Evolutionary conservation across 2,329 filamentous ascomycete species (phyloP).

Genomic region (Fusarium heterosporum): DNA sequence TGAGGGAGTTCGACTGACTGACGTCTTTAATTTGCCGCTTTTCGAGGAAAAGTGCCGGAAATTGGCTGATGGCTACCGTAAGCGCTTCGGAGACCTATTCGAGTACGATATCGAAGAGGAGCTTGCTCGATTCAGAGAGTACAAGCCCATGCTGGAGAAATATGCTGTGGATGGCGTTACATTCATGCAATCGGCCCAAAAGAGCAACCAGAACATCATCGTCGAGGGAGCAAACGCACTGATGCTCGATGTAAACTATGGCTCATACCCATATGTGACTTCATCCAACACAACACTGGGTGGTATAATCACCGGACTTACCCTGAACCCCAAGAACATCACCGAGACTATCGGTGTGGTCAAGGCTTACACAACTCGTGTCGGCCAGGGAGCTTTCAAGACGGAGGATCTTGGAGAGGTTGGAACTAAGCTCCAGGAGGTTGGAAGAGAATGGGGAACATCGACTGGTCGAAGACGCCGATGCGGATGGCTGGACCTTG

Average conservation of each 20-base stretch:
- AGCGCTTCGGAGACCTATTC: slow-evolving; percentile 11
- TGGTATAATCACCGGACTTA: slow-evolving; percentile 11
- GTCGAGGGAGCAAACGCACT: slow-evolving; percentile 14
- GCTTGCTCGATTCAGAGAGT: slow-evolving; percentile 13
- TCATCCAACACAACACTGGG: slow-evolving; percentile 9
- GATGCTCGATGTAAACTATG: slow-evolving; percentile 22
- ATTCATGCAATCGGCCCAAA: slow-evolving; percentile 10
- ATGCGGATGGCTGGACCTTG: slow-evolving; percentile 23
- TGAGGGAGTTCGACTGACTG: slow-evolving; percentile 3
- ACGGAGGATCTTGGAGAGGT: slow-evolving; percentile 15
- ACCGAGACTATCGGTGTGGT: slow-evolving; percentile 8
- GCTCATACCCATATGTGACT: slow-evolving; percentile 8
- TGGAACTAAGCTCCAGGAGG: slow-evolving; percentile 17
- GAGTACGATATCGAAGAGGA: slow-evolving; percentile 10
- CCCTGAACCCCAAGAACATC: slow-evolving; percentile 11
- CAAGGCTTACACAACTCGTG: slow-evolving; percentile 12
- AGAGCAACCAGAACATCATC: slow-evolving; percentile 9
- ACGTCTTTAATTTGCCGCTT: slow-evolving; percentile 4
- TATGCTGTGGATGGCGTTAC: slow-evolving; percentile 1
- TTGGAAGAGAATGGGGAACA: slow-evolving; percentile 6
- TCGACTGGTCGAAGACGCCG: slow-evolving; percentile 16
- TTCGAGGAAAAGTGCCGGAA: slow-evolving; percentile 17
- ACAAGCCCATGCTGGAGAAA: background rate
- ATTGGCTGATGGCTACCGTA: slow-evolving; percentile 7
- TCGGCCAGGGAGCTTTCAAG: slow-evolving; percentile 14